Conservation (phyloP, 1,139 yeast genomes). For the Diutina sp. region DNA sequence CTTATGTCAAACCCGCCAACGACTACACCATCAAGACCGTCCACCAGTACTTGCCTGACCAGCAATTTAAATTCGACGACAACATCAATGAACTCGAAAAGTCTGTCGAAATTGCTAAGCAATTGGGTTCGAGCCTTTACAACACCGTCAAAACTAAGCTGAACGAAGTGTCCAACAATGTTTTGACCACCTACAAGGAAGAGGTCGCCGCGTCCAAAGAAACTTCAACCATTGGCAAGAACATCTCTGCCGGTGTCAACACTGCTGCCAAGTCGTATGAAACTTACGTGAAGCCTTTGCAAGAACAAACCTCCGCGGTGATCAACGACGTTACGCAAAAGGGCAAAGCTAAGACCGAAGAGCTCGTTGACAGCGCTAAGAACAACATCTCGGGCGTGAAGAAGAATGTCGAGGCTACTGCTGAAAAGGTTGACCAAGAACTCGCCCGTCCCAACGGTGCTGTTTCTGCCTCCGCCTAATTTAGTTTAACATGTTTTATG, state of each 20-base stretch:
- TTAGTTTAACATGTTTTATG: neutral
- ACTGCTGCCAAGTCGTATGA: conserved; percentile 2
- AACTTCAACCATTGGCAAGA: neutral
- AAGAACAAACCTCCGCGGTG: neutral
- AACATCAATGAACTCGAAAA: conserved; percentile 1
- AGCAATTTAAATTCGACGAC: neutral
- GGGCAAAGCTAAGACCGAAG: neutral
- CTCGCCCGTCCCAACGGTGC: conserved; percentile 8
- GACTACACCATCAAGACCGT: conserved; percentile 15
- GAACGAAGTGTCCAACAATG: neutral
- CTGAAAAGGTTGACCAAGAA: conserved; percentile 4
- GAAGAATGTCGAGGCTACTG: conserved; percentile 7
- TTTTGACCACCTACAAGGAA: neutral
- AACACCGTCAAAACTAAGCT: conserved; percentile 1
- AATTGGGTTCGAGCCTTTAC: neutral
- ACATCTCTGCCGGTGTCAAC: conserved; percentile 1
- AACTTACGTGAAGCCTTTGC: conserved; percentile 1
- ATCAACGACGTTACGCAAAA: conserved; percentile 1
- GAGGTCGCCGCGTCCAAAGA: conserved; percentile 1
- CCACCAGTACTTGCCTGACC: conserved; percentile 19
- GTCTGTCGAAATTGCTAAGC: conserved; percentile 1
- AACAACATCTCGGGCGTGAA: neutral
- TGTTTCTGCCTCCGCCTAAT: conserved; percentile 9
- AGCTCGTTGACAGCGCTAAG: neutral
- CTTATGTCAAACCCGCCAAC: conserved; percentile 19